These are phyloP conservation scores for Ensete ventricosum DNA, from an alignment of 176 grass and related monocot species.

Conservation along the genomic window DNA sequence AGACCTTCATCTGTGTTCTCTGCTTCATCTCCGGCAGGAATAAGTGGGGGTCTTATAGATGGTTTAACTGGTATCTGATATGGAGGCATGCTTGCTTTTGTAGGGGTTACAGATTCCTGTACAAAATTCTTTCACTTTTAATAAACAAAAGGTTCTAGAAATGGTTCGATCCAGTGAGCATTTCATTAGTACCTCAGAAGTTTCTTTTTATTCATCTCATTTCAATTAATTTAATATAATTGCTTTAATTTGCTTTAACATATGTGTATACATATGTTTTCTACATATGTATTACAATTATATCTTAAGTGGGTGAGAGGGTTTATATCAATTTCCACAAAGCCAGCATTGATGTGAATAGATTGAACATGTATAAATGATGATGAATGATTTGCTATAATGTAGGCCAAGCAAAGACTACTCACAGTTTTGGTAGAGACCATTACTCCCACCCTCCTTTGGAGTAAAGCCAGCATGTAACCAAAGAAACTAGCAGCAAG, in stretches of 20 bases:
- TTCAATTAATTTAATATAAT: no score
- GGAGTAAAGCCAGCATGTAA: conserved; percentile 89
- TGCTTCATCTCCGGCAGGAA: conserved; percentile 46
- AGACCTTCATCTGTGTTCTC: conserved; percentile 51
- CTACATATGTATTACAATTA: no score
- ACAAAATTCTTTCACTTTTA: neutral
- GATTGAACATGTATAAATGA: neutral
- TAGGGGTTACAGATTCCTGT: conserved; percentile 38
- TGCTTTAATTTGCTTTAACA: no score
- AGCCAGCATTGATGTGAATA: no score
- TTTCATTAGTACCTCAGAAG: no score
- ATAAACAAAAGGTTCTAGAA: neutral
- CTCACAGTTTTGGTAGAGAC: conserved; percentile 50
- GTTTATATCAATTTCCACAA: no score
- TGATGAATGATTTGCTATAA: neutral
- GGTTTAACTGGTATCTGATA: conserved; percentile 51
- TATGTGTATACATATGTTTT: no score
- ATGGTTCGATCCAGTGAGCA: neutral
- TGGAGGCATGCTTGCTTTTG: conserved; percentile 47
- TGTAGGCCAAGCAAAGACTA: conserved; percentile 10
- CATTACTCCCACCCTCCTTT: conserved; percentile 41
- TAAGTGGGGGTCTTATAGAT: conserved; percentile 37
- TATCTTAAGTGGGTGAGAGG: no score
- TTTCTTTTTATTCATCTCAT: no score
- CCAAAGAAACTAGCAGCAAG: conserved; percentile 75